Percentiles rank a stretch among this genome's conserved stretches.
Evolutionary conservation across 352 stramenopile species (phyloP).

Genomic region (Globisporangium recalcitrans): DNA sequence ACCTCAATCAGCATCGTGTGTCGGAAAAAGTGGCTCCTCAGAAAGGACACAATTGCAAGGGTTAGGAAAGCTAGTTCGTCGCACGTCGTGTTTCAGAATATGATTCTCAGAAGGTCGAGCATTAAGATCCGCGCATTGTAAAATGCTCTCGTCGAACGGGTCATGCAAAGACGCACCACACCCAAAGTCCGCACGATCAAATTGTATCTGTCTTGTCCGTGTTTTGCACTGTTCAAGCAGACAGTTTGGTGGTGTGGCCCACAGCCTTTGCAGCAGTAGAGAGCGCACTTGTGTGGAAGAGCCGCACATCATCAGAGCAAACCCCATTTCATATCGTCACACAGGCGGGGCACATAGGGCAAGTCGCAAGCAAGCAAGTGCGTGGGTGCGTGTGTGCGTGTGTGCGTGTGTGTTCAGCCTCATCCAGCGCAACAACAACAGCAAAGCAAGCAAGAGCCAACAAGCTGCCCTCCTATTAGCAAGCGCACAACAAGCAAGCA

Average conservation of each 20-base stretch:
- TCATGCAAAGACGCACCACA: no score
- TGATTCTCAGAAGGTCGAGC: background rate
- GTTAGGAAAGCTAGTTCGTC: no score
- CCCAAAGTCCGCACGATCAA: background rate
- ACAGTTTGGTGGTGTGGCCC: background rate
- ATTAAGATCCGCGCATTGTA: no score
- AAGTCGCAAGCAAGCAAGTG: background rate
- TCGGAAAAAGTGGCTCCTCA: no score
- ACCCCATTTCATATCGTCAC: background rate
- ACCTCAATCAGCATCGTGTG: no score
- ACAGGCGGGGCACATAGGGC: background rate
- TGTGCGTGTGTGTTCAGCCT: no score
- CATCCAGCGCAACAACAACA: conserved; percentile 1
- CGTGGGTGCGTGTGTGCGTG: background rate
- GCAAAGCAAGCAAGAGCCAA: background rate
- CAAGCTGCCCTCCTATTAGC: background rate
- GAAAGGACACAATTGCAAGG: no score
- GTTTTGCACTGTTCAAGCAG: no score
- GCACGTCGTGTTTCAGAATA: background rate
- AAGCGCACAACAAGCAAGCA: background rate
- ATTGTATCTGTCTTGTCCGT: background rate
- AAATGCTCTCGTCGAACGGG: no score
- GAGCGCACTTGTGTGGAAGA: conserved; percentile 3
- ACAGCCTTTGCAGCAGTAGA: background rate
- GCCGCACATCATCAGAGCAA: background rate